A percentile compares a stretch with the other conserved stretches of the same genome.
Conservation (phyloP, 257 asterid species). For the Solanum rostratum region DNA sequence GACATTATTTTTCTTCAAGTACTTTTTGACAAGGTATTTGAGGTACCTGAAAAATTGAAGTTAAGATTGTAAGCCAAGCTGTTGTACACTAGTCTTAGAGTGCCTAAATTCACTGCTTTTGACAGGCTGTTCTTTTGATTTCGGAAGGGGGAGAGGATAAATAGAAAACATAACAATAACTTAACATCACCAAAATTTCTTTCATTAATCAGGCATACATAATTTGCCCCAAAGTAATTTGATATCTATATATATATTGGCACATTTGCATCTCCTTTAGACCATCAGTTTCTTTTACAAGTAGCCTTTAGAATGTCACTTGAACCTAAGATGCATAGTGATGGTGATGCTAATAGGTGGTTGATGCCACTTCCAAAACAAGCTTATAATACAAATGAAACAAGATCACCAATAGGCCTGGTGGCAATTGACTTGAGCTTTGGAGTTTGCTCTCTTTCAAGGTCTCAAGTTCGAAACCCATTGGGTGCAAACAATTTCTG, state of each 20-base stretch:
- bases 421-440: too few species aligned
- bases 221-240: neutral
- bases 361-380: neutral
- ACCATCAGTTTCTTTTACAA: neutral
- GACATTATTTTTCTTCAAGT: constrained; percentile 72
- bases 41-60: constrained; percentile 33
- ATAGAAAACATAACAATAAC: neutral
- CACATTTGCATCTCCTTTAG: neutral
- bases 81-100: neutral
- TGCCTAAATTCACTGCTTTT: neutral
- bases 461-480: too few species aligned
- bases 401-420: neutral
- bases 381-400: neutral
- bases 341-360: neutral
- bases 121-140: neutral
- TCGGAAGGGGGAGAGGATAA: neutral
- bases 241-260: neutral
- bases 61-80: neutral
- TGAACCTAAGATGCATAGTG: neutral
- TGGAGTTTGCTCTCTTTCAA: too few species aligned
- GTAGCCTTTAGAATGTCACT: neutral
- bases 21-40: constrained; percentile 67
- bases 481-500: too few species aligned
- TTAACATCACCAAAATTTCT: neutral
- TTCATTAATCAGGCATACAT: neutral